phyloP scores from a whole-genome alignment of 108 stramenopile genomes.

The Cyclotella cryptica region DNA sequence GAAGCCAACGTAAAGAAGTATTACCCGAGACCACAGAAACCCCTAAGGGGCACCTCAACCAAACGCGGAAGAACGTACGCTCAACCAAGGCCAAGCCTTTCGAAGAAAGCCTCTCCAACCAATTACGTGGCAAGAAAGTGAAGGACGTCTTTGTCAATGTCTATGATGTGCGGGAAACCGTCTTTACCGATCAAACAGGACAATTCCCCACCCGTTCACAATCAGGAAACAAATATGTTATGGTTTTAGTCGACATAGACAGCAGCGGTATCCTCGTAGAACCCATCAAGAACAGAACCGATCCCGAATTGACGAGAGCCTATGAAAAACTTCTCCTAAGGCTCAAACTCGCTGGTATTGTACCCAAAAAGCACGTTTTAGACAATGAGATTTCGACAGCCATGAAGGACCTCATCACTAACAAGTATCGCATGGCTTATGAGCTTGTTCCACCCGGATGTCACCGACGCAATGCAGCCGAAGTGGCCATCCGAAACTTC shows the following conservation, averaged over 20 bases:
- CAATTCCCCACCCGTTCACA: too few relatives aligned
- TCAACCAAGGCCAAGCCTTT: neutral
- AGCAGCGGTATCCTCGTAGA: neutral
- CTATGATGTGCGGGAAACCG: neutral
- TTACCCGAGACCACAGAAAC: neutral
- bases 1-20: neutral
- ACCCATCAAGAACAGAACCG: neutral
- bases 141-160: neutral
- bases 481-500: slow-evolving; percentile 8
- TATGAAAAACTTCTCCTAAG: neutral
- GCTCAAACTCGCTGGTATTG: neutral
- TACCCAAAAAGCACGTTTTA: neutral
- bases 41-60: neutral
- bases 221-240: too few relatives aligned
- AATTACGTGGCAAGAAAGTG: neutral
- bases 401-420: neutral
- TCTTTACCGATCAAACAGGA: neutral
- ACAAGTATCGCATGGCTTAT: neutral
- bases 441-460: neutral
- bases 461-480: neutral
- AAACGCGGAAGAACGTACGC: neutral
- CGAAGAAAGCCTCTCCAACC: neutral
- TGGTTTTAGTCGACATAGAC: neutral
- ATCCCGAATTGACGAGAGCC: neutral
- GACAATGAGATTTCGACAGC: neutral